Percentiles rank a stretch among this genome's conserved stretches.
phyloP scores from a whole-genome alignment of 225 moss, liverwort and hornwort species.

The Pleurozium schreberi region DNA sequence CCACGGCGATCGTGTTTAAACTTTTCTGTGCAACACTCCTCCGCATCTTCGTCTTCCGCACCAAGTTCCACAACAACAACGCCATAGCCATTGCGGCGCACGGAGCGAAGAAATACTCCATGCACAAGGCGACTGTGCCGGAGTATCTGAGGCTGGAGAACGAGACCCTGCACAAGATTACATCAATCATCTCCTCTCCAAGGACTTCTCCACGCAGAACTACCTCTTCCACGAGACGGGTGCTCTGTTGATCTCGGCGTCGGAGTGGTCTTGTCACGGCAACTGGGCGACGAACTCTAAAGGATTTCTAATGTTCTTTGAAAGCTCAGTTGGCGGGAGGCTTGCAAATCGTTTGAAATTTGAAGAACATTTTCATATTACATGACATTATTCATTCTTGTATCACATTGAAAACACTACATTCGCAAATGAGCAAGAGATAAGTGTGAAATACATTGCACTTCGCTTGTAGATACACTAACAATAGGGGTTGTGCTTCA shows the following conservation, averaged over 20 bases:
- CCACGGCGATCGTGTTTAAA: constrained; percentile 10
- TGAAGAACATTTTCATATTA: background rate
- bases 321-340: background rate
- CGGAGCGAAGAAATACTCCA: background rate
- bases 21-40: constrained; percentile 30
- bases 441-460: background rate
- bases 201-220: background rate
- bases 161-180: constrained; percentile 18
- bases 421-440: background rate
- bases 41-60: constrained; percentile 28
- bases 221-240: background rate
- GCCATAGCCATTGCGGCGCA: constrained; percentile 45
- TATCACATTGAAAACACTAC: background rate
- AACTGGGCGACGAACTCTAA: background rate
- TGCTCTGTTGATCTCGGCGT: background rate
- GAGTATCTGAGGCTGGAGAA: background rate
- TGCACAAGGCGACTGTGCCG: background rate
- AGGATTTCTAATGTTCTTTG: background rate
- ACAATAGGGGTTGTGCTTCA: too few species aligned
- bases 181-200: constrained; percentile 2
- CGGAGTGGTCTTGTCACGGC: background rate
- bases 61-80: constrained; percentile 43
- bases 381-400: background rate
- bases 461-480: too few species aligned
- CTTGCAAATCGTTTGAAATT: background rate